A percentile compares a stretch with the other conserved stretches of the same genome.
Conservation (phyloP, 345 rosid species). For the Euphorbia tirucalli region DNA sequence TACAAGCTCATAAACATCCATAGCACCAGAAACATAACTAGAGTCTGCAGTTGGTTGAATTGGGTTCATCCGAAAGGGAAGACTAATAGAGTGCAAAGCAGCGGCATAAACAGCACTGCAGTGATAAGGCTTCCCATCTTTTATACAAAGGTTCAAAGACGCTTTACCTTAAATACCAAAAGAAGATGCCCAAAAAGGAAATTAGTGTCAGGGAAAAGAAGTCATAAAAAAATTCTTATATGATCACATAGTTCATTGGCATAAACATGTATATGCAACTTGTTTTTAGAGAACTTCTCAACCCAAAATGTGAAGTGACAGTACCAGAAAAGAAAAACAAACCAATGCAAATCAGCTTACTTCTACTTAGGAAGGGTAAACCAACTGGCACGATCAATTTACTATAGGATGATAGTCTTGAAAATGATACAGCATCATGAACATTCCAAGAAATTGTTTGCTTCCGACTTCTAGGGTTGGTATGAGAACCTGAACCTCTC, state of each 20-base stretch:
- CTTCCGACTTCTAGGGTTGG: constrained; percentile 41
- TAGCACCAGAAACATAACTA: constrained; percentile 44
- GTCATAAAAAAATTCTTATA: not conserved
- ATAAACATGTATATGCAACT: constrained; percentile 3
- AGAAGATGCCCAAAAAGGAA: constrained; percentile 11
- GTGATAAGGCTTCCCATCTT: constrained; percentile 77
- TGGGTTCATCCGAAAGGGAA: constrained; percentile 68
- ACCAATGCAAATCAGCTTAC: constrained; percentile 39
- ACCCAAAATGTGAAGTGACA: not conserved
- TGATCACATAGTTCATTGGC: not conserved
- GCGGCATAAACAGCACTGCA: constrained; percentile 85
- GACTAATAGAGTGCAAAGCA: constrained; percentile 66
- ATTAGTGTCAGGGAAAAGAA: not conserved
- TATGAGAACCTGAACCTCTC: constrained; percentile 51
- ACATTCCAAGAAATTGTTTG: constrained; percentile 53
- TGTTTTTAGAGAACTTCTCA: constrained; percentile 9
- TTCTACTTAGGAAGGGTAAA: constrained; percentile 62
- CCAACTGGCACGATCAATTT: constrained; percentile 81
- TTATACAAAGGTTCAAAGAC: constrained; percentile 43
- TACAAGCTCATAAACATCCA: constrained; percentile 55
- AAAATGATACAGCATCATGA: constrained; percentile 83
- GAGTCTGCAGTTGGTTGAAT: constrained; percentile 46
- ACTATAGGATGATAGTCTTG: constrained; percentile 63
- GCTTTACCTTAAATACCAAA: constrained; percentile 55
- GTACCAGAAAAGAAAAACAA: not conserved